Percentiles rank a stretch among this genome's conserved stretches.
Conservation (phyloP, 192 early-diverging fungal genomes). For the Coemansia javaensis region DNA sequence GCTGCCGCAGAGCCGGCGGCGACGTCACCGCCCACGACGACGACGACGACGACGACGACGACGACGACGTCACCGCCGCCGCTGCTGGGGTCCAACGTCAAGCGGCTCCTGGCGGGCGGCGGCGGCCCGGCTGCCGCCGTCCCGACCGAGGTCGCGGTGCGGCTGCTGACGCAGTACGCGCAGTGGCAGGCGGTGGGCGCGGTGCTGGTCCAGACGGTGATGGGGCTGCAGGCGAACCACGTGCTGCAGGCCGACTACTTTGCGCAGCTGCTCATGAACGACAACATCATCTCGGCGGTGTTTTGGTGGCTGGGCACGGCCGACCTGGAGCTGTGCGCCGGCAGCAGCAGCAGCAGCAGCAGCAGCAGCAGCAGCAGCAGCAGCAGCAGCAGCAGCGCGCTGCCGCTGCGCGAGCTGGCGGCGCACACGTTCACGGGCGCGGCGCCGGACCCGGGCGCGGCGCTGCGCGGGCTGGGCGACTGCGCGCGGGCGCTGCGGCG, state of each 20-base stretch:
- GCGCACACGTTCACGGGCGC: slow-evolving; percentile 20
- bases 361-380: no score
- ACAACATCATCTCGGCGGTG: slow-evolving; percentile 40
- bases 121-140: not conserved
- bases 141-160: slow-evolving; percentile 19
- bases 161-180: slow-evolving; percentile 42
- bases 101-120: slow-evolving; percentile 11
- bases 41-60: no score
- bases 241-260: slow-evolving; percentile 44
- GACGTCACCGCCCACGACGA: no score
- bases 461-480: slow-evolving; percentile 16
- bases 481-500: slow-evolving; percentile 33
- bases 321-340: slow-evolving; percentile 14
- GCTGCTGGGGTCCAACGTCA: slow-evolving; percentile 40
- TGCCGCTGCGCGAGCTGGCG: slow-evolving; percentile 14
- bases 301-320: slow-evolving; percentile 51
- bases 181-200: slow-evolving; percentile 39
- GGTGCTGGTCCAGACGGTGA: slow-evolving; percentile 25
- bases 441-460: not conserved
- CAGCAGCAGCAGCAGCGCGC: no score
- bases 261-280: slow-evolving; percentile 47
- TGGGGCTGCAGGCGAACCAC: slow-evolving; percentile 35
- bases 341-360: no score
- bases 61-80: no score
- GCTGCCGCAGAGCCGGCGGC: not conserved